phyloP scores from a whole-genome alignment of 495 filamentous ascomycete genomes.

The Penicillium mononematosum region DNA sequence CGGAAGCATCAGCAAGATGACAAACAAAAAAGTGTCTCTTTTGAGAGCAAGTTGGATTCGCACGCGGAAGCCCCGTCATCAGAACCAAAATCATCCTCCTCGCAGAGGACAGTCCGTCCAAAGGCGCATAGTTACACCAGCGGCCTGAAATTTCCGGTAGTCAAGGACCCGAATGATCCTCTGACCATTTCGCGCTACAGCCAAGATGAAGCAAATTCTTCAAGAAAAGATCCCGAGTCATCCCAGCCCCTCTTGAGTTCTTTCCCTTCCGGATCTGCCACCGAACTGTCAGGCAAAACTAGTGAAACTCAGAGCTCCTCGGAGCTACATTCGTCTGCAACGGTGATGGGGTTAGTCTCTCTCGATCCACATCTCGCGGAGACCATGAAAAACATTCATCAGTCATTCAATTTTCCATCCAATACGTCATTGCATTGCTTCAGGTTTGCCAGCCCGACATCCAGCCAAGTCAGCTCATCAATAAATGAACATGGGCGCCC shows the following conservation, averaged over 20 bases:
- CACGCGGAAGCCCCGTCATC: constrained; percentile 14
- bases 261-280: constrained; percentile 15
- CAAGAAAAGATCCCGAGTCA: constrained; percentile 37
- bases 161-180: constrained; percentile 73
- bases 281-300: constrained; percentile 8
- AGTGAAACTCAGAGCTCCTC: constrained; percentile 18
- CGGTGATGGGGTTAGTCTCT: constrained; percentile 9
- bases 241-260: constrained; percentile 19
- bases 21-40: constrained; percentile 4
- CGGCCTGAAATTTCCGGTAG: constrained; percentile 65
- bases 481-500: constrained; percentile 40
- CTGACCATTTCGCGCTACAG: constrained; percentile 65
- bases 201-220: constrained; percentile 54
- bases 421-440: constrained; percentile 27
- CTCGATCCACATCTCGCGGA: constrained; percentile 28
- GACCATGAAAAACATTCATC: constrained; percentile 22
- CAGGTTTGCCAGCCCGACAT: constrained; percentile 26
- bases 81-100: constrained; percentile 24
- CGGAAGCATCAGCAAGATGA: constrained; percentile 2
- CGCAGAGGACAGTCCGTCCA: constrained; percentile 30
- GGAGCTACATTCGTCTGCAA: constrained; percentile 25
- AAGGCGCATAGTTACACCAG: constrained; percentile 29
- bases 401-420: constrained; percentile 32
- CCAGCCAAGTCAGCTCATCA: constrained; percentile 31
- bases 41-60: not conserved